Evolutionary conservation across 2,329 filamentous ascomycete species (phyloP), one percentile per base, ranked within the genome.

Genomic region (Apiospora arundinis): DNA sequence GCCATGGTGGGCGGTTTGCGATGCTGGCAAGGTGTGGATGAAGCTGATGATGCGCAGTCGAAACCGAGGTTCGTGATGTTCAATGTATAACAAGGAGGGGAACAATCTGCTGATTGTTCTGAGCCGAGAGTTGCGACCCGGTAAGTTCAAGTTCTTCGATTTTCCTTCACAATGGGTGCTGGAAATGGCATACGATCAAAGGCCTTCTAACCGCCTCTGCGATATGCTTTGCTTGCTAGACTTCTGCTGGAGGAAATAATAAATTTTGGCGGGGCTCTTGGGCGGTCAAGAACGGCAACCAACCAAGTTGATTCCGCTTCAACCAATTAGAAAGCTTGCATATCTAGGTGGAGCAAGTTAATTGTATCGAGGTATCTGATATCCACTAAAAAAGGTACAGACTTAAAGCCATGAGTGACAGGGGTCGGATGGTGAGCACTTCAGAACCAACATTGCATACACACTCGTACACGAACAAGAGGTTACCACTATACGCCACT

Each of bases 1-100:
- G 93, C 91, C 93, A 96, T 97, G 71, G 72, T 83, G 78, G 45
- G 32, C 46, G n/a, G 18, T 18, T 21, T 67, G 45, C n/a, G 42
- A 9, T 46, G 42, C 23, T 28, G 66, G 14, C n/a, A 40, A 67
- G 14, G 45, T 28, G 66, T 11, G 66, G 65, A 21, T 49, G 32
- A 44, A 37, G 48, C 16, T 28, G 66, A 12, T 12, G 40, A n/a
- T n/a, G 12, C n/a, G 42, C 66, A 28, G 42, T 46, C n/a, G 66
- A 28, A 46, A 4, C 25, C 42, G 66, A 40, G 25, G 8, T 21
- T 67, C 42, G 45, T 42, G 11, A 28, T 28, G 40, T 28, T 42
- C 7, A 21, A 14, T 67, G 42, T 60, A 21, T 21, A 25, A 11
- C 9, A 40, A 63, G 56, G 16, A 40, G 56, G 4, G 18, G 4